phyloP scores from a whole-genome alignment of 768 basidiomycete genomes.

The Tephrocybe sp. region DNA sequence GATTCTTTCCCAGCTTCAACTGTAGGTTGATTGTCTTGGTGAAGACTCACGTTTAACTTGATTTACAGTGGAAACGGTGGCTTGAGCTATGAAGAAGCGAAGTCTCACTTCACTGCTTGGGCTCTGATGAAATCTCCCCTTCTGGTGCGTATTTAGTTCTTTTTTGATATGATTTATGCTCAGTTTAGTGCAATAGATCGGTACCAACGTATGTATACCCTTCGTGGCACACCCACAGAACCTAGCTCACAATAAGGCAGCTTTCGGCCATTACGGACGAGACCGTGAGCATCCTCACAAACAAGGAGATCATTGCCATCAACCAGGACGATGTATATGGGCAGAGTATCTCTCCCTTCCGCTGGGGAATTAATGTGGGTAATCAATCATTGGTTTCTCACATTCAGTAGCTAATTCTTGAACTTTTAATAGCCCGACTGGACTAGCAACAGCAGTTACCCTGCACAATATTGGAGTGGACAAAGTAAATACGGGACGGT shows the following conservation, averaged over 20 bases:
- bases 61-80: constrained; percentile 55
- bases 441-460: constrained; percentile 40
- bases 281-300: constrained; percentile 54
- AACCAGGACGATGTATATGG: constrained; percentile 66
- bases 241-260: not conserved
- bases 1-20: constrained; percentile 40
- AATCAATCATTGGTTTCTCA: not conserved
- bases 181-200: not conserved
- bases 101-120: constrained; percentile 73
- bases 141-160: constrained; percentile 27
- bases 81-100: constrained; percentile 57
- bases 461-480: constrained; percentile 66
- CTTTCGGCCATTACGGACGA: constrained; percentile 48
- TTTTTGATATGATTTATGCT: not conserved
- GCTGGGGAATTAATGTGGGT: constrained; percentile 63
- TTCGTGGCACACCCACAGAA: not conserved
- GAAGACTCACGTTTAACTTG: not conserved
- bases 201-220: constrained; percentile 9
- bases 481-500: constrained; percentile 56
- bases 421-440: constrained; percentile 27
- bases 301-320: constrained; percentile 63
- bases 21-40: constrained; percentile 28
- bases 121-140: constrained; percentile 65
- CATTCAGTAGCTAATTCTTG: not conserved
- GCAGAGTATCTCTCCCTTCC: constrained; percentile 59